These are phyloP conservation scores for Colletotrichum sp. DNA, from an alignment of 2,329 filamentous ascomycete species.

Conservation along the genomic window DNA sequence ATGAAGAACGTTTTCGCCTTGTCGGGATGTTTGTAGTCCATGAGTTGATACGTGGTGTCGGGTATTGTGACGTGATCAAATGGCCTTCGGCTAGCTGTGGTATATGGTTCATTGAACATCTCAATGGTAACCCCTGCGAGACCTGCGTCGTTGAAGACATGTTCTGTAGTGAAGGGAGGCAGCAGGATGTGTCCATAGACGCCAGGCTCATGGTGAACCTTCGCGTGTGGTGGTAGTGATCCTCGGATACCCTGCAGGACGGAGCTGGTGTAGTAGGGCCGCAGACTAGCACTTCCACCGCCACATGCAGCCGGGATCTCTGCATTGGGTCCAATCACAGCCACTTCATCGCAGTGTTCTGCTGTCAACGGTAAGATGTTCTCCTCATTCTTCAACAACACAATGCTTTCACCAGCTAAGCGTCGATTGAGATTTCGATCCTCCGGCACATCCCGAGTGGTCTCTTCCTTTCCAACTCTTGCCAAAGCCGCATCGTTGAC, in stretches of 20 bases:
- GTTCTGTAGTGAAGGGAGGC: constrained; percentile 55
- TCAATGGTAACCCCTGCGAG: constrained; percentile 65
- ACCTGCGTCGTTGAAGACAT: constrained; percentile 58
- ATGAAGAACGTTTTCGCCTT: constrained; percentile 60
- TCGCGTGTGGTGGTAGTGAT: constrained; percentile 45
- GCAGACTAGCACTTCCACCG: constrained; percentile 68
- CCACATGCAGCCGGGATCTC: constrained; percentile 63
- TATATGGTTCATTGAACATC: constrained; percentile 64
- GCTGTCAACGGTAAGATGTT: constrained; percentile 66
- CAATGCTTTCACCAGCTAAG: constrained; percentile 72
- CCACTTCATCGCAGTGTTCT: constrained; percentile 47
- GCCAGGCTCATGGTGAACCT: constrained; percentile 56
- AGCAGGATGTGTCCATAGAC: constrained; percentile 69
- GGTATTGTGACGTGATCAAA: constrained; percentile 54
- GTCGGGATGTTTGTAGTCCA: constrained; percentile 57
- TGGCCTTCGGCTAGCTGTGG: constrained; percentile 46
- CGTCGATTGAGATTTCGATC: constrained; percentile 67
- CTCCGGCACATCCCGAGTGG: constrained; percentile 61
- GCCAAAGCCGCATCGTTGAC: constrained; percentile 60
- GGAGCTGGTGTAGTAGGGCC: constrained; percentile 71
- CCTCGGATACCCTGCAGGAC: constrained; percentile 73
- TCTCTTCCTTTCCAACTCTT: constrained; percentile 60
- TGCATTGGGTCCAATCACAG: constrained; percentile 62
- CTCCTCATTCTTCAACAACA: constrained; percentile 75
- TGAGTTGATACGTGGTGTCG: constrained; percentile 54